Evolutionary conservation across 352 stramenopile species (phyloP), one percentile per base, ranked within the genome.

Genomic region (Phytophthora vignae): DNA sequence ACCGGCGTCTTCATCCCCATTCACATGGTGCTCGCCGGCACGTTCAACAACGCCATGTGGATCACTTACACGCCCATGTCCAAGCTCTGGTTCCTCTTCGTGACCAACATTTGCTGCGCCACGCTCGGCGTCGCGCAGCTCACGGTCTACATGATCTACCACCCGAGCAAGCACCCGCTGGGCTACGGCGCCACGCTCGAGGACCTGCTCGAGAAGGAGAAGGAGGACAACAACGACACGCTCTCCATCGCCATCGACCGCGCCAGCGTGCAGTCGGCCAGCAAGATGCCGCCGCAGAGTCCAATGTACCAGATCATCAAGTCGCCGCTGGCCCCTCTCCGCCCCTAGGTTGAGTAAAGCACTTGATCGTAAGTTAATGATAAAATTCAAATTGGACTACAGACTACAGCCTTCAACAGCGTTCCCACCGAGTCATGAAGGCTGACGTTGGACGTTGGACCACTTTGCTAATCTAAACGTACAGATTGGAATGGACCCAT

Each of bases 1-100:
- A 85, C 78, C 10, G 79, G 79, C 0, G 73, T 83, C 36, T 83
- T 84, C 70, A 76, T 91, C 40, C 74, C 79, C 15, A 83, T 90
- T 48, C 72, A 88, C 70, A 84, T 91, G 75, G 74, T 91, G 17
- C 57, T 71, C 50, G 79, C 78, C 11, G 81, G 79, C 49, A 82
- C 76, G 21, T 74, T 81, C 69, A 91, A 87, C 73, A 90, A 89
- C 70, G 55, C 71, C 15, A 74, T 86, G 60, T 90, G 83, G 81
- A 77, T 88, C 69, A 74, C 64, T 19, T 89, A 88, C 78, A 77
- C 70, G 17, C 56, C 61, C 4, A 69, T 90, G 54, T 66, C 72
- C 21, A 46, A 55, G 1, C 60, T 87, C 27, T 85, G 74, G 82
- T 84, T 91, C 61, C 74, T 91, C 54, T 85, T 91, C 60, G 71